Base-by-base conservation (phyloP, 768 basidiomycete species). In the Daedaleopsis sinensis region DNA sequence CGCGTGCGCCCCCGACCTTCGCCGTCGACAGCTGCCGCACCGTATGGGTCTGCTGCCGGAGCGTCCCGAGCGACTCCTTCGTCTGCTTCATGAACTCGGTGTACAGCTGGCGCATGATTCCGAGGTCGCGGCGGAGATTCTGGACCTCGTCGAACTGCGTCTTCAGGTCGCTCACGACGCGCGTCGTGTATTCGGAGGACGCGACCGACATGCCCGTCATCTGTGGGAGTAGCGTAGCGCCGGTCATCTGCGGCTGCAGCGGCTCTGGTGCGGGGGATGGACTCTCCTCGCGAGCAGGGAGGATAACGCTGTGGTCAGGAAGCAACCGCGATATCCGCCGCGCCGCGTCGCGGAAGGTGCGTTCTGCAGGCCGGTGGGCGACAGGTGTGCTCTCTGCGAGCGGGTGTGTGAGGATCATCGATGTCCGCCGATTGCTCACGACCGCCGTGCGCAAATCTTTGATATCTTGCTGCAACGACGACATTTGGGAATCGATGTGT, bases 91-190 rank as follows among this genome's bases (percentile, higher is more conserved):
- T 89, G 72, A 98, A 98, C 67, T 96, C 94, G 35, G 88, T 89
- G 74, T 99, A 98, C 27, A 97, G 78, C 76, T 98, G 96, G 4
- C 95, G 86, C 88, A 97, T 93, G 68, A 93, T 84, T 0, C 92
- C 95, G 8, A 99, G 80, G 70, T 98, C 97, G 1, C 96, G 87
- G 13, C 97, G 90, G 19, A 99, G 81, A 69, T 93, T 92, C 72
- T 96, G 94, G 15, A 98, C 90, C 70, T 97, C 95, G 73, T 96
- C 93, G 70, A 95, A 94, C 71, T 98, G 96, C 3, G 88, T 90
- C 74, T 92, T 91, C 61, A 98, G 82, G 70, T 96, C 93, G 9
- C 78, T 77, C 13, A 93, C 89, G 47, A 95, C 85, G 1, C 90
- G 87, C 43, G 71, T 80, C 13, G 90, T 86, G 69, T 90, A 87